Conservation (phyloP, 2,329 filamentous ascomycete genomes). For the Venturia carpophila region DNA sequence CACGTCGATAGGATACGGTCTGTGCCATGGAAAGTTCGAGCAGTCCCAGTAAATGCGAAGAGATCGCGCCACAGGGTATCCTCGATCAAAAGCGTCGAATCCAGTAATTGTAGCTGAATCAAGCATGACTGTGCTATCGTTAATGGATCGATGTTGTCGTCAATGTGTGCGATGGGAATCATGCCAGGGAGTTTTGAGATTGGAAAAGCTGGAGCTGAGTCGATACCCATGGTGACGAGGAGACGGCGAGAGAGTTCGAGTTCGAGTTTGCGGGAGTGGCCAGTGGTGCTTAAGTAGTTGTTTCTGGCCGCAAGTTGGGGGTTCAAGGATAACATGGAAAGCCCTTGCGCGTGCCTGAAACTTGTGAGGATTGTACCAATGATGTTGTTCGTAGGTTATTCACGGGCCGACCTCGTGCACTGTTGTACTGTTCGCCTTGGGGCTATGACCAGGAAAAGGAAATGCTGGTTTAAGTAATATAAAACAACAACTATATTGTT, state of each 20-base stretch:
- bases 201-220: conserved; percentile 16
- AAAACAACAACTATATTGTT: not conserved
- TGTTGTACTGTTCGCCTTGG: not conserved
- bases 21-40: conserved; percentile 14
- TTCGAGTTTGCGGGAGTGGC: not conserved
- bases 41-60: conserved; percentile 19
- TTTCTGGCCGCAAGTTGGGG: not conserved
- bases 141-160: conserved; percentile 16
- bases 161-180: conserved; percentile 11
- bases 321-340: not conserved
- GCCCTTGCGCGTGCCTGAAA: not conserved
- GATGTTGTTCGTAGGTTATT: not conserved
- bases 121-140: conserved; percentile 14
- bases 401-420: not conserved
- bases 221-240: not conserved
- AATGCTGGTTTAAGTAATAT: not conserved
- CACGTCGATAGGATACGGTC: conserved; percentile 11
- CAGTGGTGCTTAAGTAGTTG: not conserved
- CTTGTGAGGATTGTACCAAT: not conserved
- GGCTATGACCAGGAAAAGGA: not conserved
- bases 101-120: conserved; percentile 13
- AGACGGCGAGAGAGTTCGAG: not conserved
- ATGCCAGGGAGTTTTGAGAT: conserved; percentile 17
- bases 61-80: conserved; percentile 18
- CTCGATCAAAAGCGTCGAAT: conserved; percentile 7